These are phyloP conservation scores for Tuber melanosporum DNA, from an alignment of 495 filamentous ascomycete genomes.

Conservation along the genomic window DNA sequence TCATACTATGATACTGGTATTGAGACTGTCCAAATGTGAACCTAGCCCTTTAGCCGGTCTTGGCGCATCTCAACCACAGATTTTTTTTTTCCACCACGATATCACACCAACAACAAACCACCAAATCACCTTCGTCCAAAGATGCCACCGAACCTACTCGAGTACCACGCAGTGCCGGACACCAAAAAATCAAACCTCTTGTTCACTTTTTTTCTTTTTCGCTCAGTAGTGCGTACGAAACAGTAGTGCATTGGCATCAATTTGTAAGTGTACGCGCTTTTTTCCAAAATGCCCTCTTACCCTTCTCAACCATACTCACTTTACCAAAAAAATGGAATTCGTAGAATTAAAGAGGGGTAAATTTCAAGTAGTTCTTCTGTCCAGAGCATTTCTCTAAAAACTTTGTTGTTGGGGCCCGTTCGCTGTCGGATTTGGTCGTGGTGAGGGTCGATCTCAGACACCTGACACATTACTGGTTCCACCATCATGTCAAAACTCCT, in stretches of 20 bases:
- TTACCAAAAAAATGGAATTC: background rate
- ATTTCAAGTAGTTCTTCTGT: background rate
- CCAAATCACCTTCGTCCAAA: background rate
- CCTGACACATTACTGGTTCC: background rate
- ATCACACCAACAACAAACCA: background rate
- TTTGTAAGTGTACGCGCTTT: background rate
- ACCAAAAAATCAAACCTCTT: background rate
- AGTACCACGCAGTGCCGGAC: background rate
- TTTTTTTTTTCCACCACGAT: conserved; percentile 12
- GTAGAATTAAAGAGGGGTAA: background rate
- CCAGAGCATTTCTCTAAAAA: background rate
- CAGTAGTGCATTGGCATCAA: background rate
- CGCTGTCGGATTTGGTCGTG: background rate
- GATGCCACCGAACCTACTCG: background rate
- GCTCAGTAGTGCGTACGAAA: background rate
- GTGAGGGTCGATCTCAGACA: background rate
- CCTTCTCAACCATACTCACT: background rate
- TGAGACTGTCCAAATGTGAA: background rate
- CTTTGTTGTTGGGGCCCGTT: background rate
- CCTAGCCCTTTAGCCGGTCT: background rate
- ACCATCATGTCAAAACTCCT: background rate
- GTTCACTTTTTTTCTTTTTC: no score
- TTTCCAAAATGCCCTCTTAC: background rate
- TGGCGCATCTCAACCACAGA: conserved; percentile 28
- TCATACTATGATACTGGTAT: no score